Base-by-base conservation (phyloP, 768 basidiomycete genomes). In the Lyophyllum decastes region DNA sequence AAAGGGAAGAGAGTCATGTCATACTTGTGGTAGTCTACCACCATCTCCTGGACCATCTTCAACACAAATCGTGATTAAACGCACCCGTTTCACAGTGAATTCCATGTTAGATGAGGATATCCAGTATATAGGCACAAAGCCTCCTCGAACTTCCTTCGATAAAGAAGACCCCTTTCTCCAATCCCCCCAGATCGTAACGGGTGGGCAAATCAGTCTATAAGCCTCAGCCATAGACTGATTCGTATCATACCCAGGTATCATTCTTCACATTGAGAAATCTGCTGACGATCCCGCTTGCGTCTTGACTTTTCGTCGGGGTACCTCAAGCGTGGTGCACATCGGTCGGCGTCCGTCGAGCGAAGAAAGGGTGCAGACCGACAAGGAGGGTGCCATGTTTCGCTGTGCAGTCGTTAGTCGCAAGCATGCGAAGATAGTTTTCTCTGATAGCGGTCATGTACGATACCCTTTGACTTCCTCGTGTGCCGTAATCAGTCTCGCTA, bases 351-450 rank as follows among this genome's bases (percentile, higher is more conserved):
- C 89, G 10, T 78, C 80, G 19, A 77, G 76, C 55, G 78, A 82
- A 61, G 63, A 68, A 40, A 75, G 68, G 57, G 68, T 72, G 60
- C 70, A 75, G 70, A 67, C 71, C 48, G 66, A 70, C 47, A 77
- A 74, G 55, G 71, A 70, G 49, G 78, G 78, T 55, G 88, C 84
- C 16, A 80, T 85, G 70, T 92, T 92, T 62, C 73, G 84, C 49
- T 92, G 90, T 66, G 86, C 89, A 27, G 90, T 92, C 46, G 87
- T 93, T 61, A 90, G 88, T 69, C 82, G 90, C 24, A 82, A 75
- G 66, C 90, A 93, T 74, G 90, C 90, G 55, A 89, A 85, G 78
- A 85, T 93, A 58, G 78, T 81, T 21, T 87, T 92, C 70, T 78
- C 86, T 4, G 86, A 89, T 64, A 81, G 78, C 60, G 88, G 89